Evolutionary conservation across 805 yeast genomes (phyloP), one percentile per base, ranked within the genome.

Genomic region (Henningerozyma blattae): DNA sequence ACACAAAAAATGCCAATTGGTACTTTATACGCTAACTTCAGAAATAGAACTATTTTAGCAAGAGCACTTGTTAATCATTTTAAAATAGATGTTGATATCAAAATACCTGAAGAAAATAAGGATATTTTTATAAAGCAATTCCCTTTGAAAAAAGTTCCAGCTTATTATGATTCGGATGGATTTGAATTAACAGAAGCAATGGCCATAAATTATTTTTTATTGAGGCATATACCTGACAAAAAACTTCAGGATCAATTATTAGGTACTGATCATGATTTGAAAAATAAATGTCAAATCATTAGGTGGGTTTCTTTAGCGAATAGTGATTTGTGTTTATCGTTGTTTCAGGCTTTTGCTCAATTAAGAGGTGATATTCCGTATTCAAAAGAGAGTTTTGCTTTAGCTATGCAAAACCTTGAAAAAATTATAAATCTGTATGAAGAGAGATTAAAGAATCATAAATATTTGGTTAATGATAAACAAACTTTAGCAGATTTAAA

Each of bases 241-340:
- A 49, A 64, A 55, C 33, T 48, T n/a, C 48, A 54, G 38, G 50
- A 59, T 35, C 62, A 61, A 45, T 67, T 79, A 44, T 63, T 74
- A 45, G 96, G 95, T 50, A 36, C 39, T 3, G 41, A 41, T 10
- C 28, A 30, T 15, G 41, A 42, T 30, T 34, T 37, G 13, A 45
- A 45, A 17, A 59, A 70, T 43, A 45, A 38, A 35, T 44, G 52
- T 20, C 45, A 44, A 31, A 65, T 85, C 49, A 57, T 86, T 47
- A 75, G 67, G 62, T 86, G 94, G 93, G 50, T 76, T 56, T 82
- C 94, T 3, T 63, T 82, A 46, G 67, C 75, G 57, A 83, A 79
- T 68, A 50, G 71, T 47, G 95, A 87, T 48, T 47, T 80, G 38
- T 55, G 78, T 44, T 49, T 63, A 31, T 48, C 59, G 37, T 47